These are phyloP conservation scores for Penicillium manginii DNA, from an alignment of 495 filamentous ascomycete species.

Conservation along the genomic window DNA sequence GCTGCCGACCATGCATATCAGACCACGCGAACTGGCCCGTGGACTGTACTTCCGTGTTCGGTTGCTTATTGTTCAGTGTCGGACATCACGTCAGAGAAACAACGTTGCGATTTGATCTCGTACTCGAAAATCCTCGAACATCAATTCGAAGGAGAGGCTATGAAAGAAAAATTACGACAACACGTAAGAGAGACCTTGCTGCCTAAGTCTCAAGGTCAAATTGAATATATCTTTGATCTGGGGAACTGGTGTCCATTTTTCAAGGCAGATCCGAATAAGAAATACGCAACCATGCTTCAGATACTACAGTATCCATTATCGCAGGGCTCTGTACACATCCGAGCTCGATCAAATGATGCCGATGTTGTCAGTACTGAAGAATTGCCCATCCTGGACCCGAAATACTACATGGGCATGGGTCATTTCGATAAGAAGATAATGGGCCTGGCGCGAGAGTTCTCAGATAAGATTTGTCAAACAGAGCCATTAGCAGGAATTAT, in stretches of 20 bases:
- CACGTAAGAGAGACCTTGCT: neutral
- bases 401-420: slow-evolving; percentile 41
- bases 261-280: slow-evolving; percentile 42
- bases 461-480: slow-evolving; percentile 45
- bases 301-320: slow-evolving; percentile 60
- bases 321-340: slow-evolving; percentile 51
- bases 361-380: slow-evolving; percentile 16
- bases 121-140: neutral
- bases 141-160: neutral
- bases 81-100: slow-evolving; percentile 29
- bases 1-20: slow-evolving; percentile 40
- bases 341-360: slow-evolving; percentile 11
- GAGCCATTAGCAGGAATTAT: slow-evolving; percentile 48
- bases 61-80: slow-evolving; percentile 50
- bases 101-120: slow-evolving; percentile 15
- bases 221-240: slow-evolving; percentile 56
- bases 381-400: slow-evolving; percentile 48
- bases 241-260: slow-evolving; percentile 54
- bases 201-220: slow-evolving; percentile 42
- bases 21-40: slow-evolving; percentile 34
- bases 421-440: slow-evolving; percentile 50
- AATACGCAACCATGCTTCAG: slow-evolving; percentile 55
- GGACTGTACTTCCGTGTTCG: slow-evolving; percentile 44
- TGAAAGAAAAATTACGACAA: neutral
- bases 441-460: slow-evolving; percentile 41